These are phyloP conservation scores for Rhodotorula taiwanensis DNA, from an alignment of 768 basidiomycete species.

Conservation along the genomic window DNA sequence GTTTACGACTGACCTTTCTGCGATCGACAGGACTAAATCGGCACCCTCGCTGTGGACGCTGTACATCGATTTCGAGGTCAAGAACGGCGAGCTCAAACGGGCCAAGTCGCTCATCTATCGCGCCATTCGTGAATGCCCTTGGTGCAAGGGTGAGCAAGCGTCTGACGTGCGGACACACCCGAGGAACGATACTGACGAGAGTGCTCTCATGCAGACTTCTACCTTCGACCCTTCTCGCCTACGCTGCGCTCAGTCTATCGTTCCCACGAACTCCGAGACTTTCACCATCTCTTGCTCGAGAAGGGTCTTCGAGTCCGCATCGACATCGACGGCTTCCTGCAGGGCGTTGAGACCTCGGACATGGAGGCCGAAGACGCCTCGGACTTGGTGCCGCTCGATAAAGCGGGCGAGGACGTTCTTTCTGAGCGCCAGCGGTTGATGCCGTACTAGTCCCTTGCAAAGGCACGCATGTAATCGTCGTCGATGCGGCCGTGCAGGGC, in stretches of 20 bases:
- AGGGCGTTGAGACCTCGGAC: conserved; percentile 24
- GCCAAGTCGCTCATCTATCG: conserved; percentile 46
- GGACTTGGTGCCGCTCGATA: conserved; percentile 14
- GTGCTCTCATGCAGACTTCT: conserved; percentile 41
- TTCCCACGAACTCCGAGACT: conserved; percentile 44
- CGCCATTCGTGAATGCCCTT: conserved; percentile 44
- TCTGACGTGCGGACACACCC: neutral
- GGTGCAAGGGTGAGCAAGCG: conserved; percentile 43
- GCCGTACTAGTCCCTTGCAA: conserved; percentile 46
- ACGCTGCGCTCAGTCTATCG: conserved; percentile 43
- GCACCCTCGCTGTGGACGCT: conserved; percentile 45
- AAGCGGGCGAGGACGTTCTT: conserved; percentile 42
- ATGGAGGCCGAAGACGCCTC: conserved; percentile 25
- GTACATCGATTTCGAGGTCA: conserved; percentile 47
- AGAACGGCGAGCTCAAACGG: conserved; percentile 38
- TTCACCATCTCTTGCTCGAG: conserved; percentile 46
- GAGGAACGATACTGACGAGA: neutral
- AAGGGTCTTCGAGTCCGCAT: conserved; percentile 44
- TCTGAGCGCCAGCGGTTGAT: conserved; percentile 41
- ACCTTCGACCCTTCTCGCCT: conserved; percentile 46
- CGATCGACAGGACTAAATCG: conserved; percentile 38
- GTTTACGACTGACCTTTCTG: neutral
- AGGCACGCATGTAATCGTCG: too few species aligned
- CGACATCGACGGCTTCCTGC: conserved; percentile 42
- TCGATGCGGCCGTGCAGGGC: too few species aligned